Evolutionary conservation across 495 filamentous ascomycete genomes (phyloP), one percentile per base, ranked within the genome.

Genomic region (Penicillium pancosmium): DNA sequence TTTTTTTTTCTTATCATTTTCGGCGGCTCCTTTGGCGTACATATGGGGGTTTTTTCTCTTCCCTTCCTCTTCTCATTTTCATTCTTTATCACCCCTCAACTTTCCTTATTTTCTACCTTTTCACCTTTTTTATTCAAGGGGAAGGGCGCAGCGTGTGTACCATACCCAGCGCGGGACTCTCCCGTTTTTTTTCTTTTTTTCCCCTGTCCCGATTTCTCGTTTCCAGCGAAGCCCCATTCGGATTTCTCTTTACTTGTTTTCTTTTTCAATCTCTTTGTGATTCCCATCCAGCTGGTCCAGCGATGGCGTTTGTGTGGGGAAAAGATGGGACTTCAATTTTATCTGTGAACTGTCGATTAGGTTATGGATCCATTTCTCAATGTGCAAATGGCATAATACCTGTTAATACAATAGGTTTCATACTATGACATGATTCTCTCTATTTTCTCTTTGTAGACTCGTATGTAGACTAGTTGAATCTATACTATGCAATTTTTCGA

Each of bases 221-320:
- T 25, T 48, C 21, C 10, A 48, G 46, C 46, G 46, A 48, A 46
- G 23, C 21, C 46, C 46, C 46, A 27, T 48, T 48, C 46, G 46
- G 46, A 57, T 43, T 51, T 43, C 21, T 43, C 51, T 33, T 46
- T 43, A 19, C 21, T 16, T 40, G 35, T 61, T 51, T 52, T 40
- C n/a, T 51, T 47, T 49, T 62, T 54, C 40, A 53, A 56, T 48
- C 43, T 52, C 34, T 64, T 60, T 64, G 50, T 65, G 52, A 62
- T 65, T 66, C 59, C 51, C 60, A 43, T 59, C 56, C 49, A 52
- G 55, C 51, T 48, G 46, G 46, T 68, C 73, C 60, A 73, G 72
- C 68, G 68, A 68, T 58, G 72, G 72, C 73, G 73, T 76, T 74
- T 52, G 55, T 49, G 53, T 60, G 67, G 64, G 57, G 53, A 67